Evolutionary conservation across 139 green algal species (phyloP), one percentile per base, ranked within the genome.

Genomic region (Ostreobium quekettii): DNA sequence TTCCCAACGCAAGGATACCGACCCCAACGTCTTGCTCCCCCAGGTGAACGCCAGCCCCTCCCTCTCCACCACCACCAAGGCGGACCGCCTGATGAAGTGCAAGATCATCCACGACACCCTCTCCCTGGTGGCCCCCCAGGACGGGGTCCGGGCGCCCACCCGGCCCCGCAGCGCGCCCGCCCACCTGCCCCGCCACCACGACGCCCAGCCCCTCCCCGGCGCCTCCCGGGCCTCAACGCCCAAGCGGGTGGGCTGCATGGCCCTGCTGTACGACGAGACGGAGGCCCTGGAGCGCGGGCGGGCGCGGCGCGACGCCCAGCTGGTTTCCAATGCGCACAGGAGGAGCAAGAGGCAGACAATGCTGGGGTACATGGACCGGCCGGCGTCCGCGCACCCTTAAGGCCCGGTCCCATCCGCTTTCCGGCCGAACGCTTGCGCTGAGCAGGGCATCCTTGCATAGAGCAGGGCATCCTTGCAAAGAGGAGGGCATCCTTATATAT

Each of bases 291-390:
- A 53, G 42, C 11, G 19, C 11, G 42, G 42, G 19, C 42, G 42
- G 42, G 42, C 42, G 15, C 11, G 42, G 42, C 42, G 42, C 11
- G 42, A 53, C 19, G 42, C 42, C 19, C 42, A 53, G 19, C 19
- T 53, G 42, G 15, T 26, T 26, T 53, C 42, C 42, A 19, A 53
- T 53, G 42, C 42, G 15, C 42, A 53, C 11, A 11, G 42, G 42
- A 53, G 42, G 42, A 53, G 42, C 42, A 53, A 53, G 19, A 53
- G 42, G 19, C 42, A 53, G 15, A 53, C 42, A 53, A 53, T 53
- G 42, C 11, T 53, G 42, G 42, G 42, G 15, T 19, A 53, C 42
- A 53, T 53, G 42, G 42, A 53, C 42, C 11, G 42, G 42, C 42
- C 42, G 42, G 19, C 19, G 42, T 53, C 42, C 15, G 42, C 42